Conservation (phyloP, 371 early-diverging fungal species). For the Lichtheimia hyalospora region DNA sequence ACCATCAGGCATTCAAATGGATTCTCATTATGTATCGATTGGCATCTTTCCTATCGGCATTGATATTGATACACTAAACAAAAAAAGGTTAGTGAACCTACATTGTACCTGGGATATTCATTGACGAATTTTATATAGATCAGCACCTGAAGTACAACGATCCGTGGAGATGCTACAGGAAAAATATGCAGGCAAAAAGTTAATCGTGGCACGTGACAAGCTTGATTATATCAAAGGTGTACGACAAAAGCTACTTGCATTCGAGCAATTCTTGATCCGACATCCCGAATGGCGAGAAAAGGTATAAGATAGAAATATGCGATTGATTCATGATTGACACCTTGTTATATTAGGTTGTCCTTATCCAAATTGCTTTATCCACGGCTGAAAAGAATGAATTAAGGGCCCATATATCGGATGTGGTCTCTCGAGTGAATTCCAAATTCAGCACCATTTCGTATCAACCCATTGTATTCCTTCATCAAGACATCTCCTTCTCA, state of each 20-base stretch:
- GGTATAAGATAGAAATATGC: conserved; percentile 24
- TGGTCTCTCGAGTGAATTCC: conserved; percentile 93
- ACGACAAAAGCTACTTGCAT: conserved; percentile 93
- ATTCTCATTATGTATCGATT: conserved; percentile 79
- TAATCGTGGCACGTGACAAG: conserved; percentile 98
- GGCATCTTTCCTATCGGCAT: conserved; percentile 99
- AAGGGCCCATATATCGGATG: conserved; percentile 86
- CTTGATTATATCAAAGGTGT: conserved; percentile 99
- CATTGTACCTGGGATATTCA: neutral
- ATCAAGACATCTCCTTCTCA: conserved; percentile 89
- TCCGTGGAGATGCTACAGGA: conserved; percentile 80
- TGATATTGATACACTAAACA: conserved; percentile 69
- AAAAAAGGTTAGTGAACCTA: conserved; percentile 49
- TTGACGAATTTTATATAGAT: conserved; percentile 1
- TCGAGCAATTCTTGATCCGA: conserved; percentile 85
- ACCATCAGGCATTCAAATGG: conserved; percentile 82
- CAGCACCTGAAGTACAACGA: conserved; percentile 55
- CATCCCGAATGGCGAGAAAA: conserved; percentile 90
- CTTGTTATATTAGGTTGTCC: conserved; percentile 67
- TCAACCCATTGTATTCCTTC: conserved; percentile 92
- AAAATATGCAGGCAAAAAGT: conserved; percentile 90
- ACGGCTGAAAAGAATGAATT: conserved; percentile 71
- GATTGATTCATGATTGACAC: too few species aligned
- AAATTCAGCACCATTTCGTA: conserved; percentile 90
- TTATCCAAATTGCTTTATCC: conserved; percentile 82